Evolutionary conservation across 345 rosid species (phyloP), one percentile per base, ranked within the genome.

Genomic region (Carallia pectinifolia): DNA sequence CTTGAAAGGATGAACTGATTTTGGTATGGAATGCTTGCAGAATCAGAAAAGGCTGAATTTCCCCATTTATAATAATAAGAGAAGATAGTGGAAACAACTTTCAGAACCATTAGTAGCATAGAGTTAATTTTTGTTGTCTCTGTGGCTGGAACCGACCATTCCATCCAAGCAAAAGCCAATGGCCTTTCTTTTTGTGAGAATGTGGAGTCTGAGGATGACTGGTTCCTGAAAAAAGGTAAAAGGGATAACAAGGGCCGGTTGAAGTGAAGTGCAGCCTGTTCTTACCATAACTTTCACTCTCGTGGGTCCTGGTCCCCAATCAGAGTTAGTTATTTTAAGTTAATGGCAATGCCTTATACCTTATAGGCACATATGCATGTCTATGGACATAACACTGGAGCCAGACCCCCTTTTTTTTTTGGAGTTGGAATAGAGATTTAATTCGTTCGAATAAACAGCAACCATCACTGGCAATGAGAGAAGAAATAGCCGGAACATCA

Each of bases 211-310:
- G 79, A 78, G 67, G 77, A 81, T 79, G 84, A 19, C 78, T 7
- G 65, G 65, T 79, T 81, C 79, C 71, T 77, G 77, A 64, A 75
- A 81, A 77, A 81, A 80, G 80, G 66, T 64, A 66, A 54, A 71
- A 67, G 71, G 73, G 74, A 75, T 77, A 74, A 62, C 80, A 56
- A 72, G 70, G 70, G 81, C 61, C 65, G 50, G 13, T 44, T 44
- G 52, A 75, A 23, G 23, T 23, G 62, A 69, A 75, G 69, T 68
- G 62, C 65, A 15, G 76, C 88, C 88, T 80, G 81, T 78, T 82
- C 84, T 64, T 82, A 84, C 84, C 88, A 84, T 74, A 76, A 82
- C 82, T 69, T 80, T 67, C 81, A 78, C 81, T 82, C 78, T 74
- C 75, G 50, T 62, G 66, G 74, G 78, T 75, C 71, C 81, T 67